Conservation (phyloP, 2,329 filamentous ascomycete species). For the Neonectria hederae region DNA sequence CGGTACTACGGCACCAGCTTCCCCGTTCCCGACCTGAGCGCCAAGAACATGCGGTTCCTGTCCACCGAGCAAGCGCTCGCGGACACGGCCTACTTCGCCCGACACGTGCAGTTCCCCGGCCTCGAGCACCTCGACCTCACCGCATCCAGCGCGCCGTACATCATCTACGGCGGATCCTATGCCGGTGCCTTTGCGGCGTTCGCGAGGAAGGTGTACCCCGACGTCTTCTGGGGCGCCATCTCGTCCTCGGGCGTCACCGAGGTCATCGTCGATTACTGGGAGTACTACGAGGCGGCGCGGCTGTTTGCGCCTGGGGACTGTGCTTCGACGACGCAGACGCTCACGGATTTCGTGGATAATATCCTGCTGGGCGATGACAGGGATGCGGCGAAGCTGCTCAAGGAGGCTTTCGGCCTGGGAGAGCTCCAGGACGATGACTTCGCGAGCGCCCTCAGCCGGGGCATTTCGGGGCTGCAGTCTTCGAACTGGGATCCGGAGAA, state of each 20-base stretch:
- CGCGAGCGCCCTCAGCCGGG: conserved; percentile 52
- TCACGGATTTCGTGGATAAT: conserved; percentile 61
- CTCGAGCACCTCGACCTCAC: conserved; percentile 74
- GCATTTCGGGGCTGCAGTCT: conserved; percentile 56
- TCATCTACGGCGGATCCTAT: conserved; percentile 86
- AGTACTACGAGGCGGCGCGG: conserved; percentile 63
- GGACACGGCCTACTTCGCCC: conserved; percentile 83
- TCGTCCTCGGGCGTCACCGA: conserved; percentile 82
- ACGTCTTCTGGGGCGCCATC: conserved; percentile 81
- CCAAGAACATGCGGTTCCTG: conserved; percentile 79
- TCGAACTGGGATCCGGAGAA: conserved; percentile 64
- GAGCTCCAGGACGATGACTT: conserved; percentile 60
- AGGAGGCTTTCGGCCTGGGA: conserved; percentile 57
- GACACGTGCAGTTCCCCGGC: conserved; percentile 75
- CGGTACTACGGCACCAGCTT: conserved; percentile 86
- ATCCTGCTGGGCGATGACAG: conserved; percentile 55
- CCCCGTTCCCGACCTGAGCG: conserved; percentile 71
- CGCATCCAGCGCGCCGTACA: conserved; percentile 72
- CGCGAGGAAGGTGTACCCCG: conserved; percentile 78
- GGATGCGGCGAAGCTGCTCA: conserved; percentile 58
- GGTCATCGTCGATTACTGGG: conserved; percentile 81
- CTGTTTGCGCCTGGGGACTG: conserved; percentile 67
- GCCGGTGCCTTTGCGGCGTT: conserved; percentile 83
- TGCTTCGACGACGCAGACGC: conserved; percentile 68
- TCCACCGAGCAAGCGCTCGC: conserved; percentile 85